A percentile compares a stretch with the other conserved stretches of the same genome.
phyloP scores from a whole-genome alignment of 2,329 filamentous ascomycete genomes.

The Plenodomus biglobosus region DNA sequence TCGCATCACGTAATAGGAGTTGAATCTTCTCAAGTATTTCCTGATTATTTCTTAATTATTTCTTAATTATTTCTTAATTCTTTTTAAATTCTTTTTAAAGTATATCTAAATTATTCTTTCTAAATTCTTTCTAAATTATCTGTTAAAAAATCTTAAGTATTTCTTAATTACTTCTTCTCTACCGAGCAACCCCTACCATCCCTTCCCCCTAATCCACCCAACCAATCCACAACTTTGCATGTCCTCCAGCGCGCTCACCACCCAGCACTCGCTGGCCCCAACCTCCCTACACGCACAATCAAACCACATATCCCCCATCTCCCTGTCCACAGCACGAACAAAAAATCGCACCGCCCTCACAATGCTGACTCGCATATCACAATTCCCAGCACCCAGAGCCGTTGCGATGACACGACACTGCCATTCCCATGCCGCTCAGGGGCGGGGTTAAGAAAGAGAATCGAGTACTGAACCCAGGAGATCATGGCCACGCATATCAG shows the following conservation, averaged over 20 bases:
- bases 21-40: no score
- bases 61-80: no score
- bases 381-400: slow-evolving; percentile 10
- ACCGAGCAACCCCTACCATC: neutral
- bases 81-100: no score
- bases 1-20: no score
- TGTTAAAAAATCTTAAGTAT: no score
- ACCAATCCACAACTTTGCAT: slow-evolving; percentile 6
- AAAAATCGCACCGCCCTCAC: neutral
- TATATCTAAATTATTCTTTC: no score
- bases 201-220: slow-evolving; percentile 7
- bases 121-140: no score
- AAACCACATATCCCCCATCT: neutral
- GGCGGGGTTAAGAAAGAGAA: neutral
- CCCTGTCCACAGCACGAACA: slow-evolving; percentile 4
- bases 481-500: no score
- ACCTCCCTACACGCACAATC: slow-evolving; percentile 8
- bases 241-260: slow-evolving; percentile 5
- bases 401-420: slow-evolving; percentile 11
- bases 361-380: neutral
- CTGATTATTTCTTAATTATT: no score
- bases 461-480: no score
- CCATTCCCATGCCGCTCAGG: neutral
- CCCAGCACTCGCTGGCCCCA: neutral
- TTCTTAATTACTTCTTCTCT: neutral